These are phyloP conservation scores for Laburnicola sp. DNA, from an alignment of 2,329 filamentous ascomycete genomes.

Conservation along the genomic window DNA sequence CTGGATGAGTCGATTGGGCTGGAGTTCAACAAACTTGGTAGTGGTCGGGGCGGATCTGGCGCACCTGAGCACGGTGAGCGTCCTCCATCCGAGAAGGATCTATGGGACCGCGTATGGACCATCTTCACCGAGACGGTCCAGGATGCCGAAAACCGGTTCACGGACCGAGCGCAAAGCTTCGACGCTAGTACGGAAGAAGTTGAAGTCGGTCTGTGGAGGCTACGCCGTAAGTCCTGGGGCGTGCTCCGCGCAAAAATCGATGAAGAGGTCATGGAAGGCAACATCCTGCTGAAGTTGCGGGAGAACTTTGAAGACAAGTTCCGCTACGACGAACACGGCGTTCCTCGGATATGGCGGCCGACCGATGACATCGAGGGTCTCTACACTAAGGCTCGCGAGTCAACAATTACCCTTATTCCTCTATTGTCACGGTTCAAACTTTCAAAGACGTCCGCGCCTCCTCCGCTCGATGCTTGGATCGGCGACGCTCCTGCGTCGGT, in stretches of 20 bases:
- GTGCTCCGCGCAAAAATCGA: constrained; percentile 88
- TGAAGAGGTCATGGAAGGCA: constrained; percentile 97
- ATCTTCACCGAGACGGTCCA: constrained; percentile 80
- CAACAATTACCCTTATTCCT: constrained; percentile 86
- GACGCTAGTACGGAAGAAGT: constrained; percentile 91
- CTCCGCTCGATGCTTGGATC: constrained; percentile 83
- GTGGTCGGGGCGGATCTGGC: constrained; percentile 78
- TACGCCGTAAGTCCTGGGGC: constrained; percentile 92
- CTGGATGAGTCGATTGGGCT: constrained; percentile 85
- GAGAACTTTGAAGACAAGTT: constrained; percentile 99
- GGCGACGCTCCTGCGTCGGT: constrained; percentile 74
- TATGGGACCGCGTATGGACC: constrained; percentile 95
- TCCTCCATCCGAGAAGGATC: constrained; percentile 71
- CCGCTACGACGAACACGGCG: constrained; percentile 91
- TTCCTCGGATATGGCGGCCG: constrained; percentile 94
- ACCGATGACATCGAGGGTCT: constrained; percentile 96
- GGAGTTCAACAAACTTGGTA: constrained; percentile 95
- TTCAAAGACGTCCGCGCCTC: constrained; percentile 70
- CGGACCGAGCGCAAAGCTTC: constrained; percentile 87
- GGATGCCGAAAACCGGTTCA: constrained; percentile 83
- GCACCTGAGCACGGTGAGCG: constrained; percentile 78
- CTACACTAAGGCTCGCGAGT: constrained; percentile 90
- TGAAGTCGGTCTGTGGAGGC: constrained; percentile 86
- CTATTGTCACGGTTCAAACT: constrained; percentile 84
- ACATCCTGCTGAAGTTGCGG: constrained; percentile 88